Base-by-base conservation (phyloP, 495 filamentous ascomycete species). In the Penicillium lividum region DNA sequence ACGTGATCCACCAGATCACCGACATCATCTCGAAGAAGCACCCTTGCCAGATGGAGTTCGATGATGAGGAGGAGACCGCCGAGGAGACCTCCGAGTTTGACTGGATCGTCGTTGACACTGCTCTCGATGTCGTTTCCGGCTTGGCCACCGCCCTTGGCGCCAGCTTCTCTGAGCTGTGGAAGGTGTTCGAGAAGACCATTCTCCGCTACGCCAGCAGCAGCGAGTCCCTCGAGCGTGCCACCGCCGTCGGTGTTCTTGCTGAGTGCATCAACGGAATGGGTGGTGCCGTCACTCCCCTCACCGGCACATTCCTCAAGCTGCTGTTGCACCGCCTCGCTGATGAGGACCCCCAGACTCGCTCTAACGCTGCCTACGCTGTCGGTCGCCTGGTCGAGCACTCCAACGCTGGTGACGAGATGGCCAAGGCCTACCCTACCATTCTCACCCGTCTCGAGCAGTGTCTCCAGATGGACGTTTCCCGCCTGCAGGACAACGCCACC, bases 31-130 rank as follows among this genome's bases (percentile, higher is more conserved):
- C 85, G 58, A 92, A 93, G 72, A 82, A 88, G 60, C 94, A 98
- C 79, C 86, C 89, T 56, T 97, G 92, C 77, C 94, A 98, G 75
- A 79, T 92, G 62, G 94, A 97, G 69, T 84, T 92, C 40, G 90
- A 84, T 18, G 87, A 89, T 51, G 91, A 91, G 48, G 86, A 87
- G 42, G 88, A 91, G 61, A 79, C 85, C 34, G 75, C 84, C 28
- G 88, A 93, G 34, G 92, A 94, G 67, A 89, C 87, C 16, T 93
- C 94, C 16, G 94, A 98, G 78, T 97, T 93, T 68, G 94, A 98
- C 76, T 98, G 94, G 94, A 83, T 96, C 28, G 86, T 95, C 45
- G 89, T 98, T 50, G 94, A 98, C 74, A 97, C 91, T 16, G 92
- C 90, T 13, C 81, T 98, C 58, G 94, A 98, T 60, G 90, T 93